Percentiles rank a stretch among this genome's conserved stretches.
phyloP scores from a whole-genome alignment of 495 filamentous ascomycete genomes.

The Penicillium crystallinum region DNA sequence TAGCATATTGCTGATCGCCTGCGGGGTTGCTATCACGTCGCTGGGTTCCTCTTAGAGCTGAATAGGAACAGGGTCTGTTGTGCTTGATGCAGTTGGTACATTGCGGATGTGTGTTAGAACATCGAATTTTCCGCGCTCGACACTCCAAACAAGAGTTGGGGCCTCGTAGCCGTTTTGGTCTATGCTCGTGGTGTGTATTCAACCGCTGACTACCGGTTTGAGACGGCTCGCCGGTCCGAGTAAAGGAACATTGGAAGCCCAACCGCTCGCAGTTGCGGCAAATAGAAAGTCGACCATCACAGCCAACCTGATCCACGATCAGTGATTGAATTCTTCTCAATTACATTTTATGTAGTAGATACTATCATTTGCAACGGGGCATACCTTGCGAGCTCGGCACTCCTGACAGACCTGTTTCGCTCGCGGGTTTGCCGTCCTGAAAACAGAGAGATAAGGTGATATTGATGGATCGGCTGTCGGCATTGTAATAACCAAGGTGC shows the following conservation, averaged over 20 bases:
- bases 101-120: slow-evolving; percentile 7
- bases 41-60: slow-evolving; percentile 3
- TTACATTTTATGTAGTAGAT: not conserved
- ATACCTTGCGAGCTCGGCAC: not conserved
- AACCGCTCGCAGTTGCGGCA: slow-evolving; percentile 15
- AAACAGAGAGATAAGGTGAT: not conserved
- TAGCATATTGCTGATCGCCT: not conserved
- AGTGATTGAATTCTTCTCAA: not conserved
- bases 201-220: not conserved
- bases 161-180: slow-evolving; percentile 10
- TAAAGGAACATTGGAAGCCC: slow-evolving; percentile 12
- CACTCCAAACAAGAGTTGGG: slow-evolving; percentile 11
- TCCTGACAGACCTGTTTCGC: not conserved
- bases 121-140: slow-evolving; percentile 12
- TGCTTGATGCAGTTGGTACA: not conserved
- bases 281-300: slow-evolving; percentile 8
- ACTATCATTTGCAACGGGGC: not conserved
- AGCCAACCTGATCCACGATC: slow-evolving; percentile 7
- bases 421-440: not conserved
- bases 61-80: not conserved
- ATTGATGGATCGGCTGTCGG: not conserved
- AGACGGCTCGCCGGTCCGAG: not conserved
- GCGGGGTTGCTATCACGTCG: not conserved
- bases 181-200: not conserved
- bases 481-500: not conserved